These are phyloP conservation scores for Microcyclospora tardicrescens DNA, from an alignment of 2,329 filamentous ascomycete genomes.

Conservation along the genomic window DNA sequence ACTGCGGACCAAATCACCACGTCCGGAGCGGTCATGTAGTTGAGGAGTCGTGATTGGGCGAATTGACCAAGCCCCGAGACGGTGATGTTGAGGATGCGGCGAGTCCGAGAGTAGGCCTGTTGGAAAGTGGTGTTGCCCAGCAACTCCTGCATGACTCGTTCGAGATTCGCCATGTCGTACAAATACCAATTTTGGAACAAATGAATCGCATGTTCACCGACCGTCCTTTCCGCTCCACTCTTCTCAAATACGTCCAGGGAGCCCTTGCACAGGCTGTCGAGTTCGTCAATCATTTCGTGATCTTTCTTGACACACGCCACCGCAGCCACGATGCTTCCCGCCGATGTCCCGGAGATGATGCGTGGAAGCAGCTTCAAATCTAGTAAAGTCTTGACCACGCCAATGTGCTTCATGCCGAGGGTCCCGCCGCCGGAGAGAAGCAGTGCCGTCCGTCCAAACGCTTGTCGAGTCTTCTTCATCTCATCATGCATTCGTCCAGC, in stretches of 20 bases:
- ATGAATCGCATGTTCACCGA: conserved; percentile 44
- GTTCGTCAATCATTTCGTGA: conserved; percentile 58
- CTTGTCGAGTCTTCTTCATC: conserved; percentile 58
- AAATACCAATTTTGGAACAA: conserved; percentile 52
- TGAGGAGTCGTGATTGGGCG: conserved; percentile 73
- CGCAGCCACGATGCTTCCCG: conserved; percentile 73
- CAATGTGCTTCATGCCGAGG: conserved; percentile 85
- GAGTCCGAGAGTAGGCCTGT: conserved; percentile 89
- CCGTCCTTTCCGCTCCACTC: conserved; percentile 29
- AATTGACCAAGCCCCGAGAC: conserved; percentile 81
- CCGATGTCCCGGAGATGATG: conserved; percentile 78
- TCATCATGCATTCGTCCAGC: conserved; percentile 51
- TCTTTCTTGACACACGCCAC: conserved; percentile 65
- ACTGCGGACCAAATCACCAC: conserved; percentile 95
- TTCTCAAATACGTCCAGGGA: conserved; percentile 70
- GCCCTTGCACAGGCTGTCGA: conserved; percentile 63
- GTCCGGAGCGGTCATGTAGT: conserved; percentile 87
- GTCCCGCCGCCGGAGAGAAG: conserved; percentile 76
- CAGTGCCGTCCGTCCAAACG: conserved; percentile 73
- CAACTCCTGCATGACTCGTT: conserved; percentile 64
- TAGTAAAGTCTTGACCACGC: conserved; percentile 70
- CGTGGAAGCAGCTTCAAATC: conserved; percentile 63
- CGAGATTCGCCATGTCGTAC: conserved; percentile 73
- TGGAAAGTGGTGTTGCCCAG: conserved; percentile 88
- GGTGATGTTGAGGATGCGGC: conserved; percentile 83